Conservation (phyloP, 495 filamentous ascomycete genomes). For the Hypoxylon lienhwacheense region DNA sequence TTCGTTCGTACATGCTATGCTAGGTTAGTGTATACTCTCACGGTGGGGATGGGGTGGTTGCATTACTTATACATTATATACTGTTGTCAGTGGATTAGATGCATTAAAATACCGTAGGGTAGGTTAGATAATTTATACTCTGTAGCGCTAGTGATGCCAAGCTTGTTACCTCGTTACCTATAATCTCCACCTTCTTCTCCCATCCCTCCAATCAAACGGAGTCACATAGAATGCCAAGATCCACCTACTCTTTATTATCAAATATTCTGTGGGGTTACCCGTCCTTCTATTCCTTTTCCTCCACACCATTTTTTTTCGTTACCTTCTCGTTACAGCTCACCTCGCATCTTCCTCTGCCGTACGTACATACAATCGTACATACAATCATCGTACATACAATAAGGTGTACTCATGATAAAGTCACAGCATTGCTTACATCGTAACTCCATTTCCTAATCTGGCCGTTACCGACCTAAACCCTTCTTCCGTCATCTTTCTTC, state of each 20-base stretch:
- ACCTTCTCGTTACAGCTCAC: constrained; percentile 37
- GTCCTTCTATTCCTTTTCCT: constrained; percentile 15
- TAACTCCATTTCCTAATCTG: constrained; percentile 15
- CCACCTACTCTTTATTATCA: constrained; percentile 19
- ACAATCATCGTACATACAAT: no score
- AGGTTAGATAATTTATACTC: no score
- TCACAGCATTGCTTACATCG: constrained; percentile 24
- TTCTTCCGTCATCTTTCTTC: constrained; percentile 16
- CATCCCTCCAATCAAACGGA: constrained; percentile 6
- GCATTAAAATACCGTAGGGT: no score
- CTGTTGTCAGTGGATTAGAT: no score
- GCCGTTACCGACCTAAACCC: constrained; percentile 30
- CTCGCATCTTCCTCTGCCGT: constrained; percentile 27
- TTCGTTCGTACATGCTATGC: no score
- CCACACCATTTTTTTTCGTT: constrained; percentile 32
- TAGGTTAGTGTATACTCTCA: no score
- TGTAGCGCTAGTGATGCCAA: no score
- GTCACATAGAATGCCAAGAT: constrained; percentile 15
- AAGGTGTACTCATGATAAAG: constrained; percentile 37
- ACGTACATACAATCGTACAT: no score
- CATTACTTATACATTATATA: no score
- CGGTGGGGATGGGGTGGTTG: constrained; percentile 19
- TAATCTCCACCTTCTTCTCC: not conserved
- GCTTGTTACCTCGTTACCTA: constrained; percentile 13
- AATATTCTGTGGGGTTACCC: constrained; percentile 20